Base-by-base conservation (phyloP, 257 asterid genomes). In the Solanum medicagineum region DNA sequence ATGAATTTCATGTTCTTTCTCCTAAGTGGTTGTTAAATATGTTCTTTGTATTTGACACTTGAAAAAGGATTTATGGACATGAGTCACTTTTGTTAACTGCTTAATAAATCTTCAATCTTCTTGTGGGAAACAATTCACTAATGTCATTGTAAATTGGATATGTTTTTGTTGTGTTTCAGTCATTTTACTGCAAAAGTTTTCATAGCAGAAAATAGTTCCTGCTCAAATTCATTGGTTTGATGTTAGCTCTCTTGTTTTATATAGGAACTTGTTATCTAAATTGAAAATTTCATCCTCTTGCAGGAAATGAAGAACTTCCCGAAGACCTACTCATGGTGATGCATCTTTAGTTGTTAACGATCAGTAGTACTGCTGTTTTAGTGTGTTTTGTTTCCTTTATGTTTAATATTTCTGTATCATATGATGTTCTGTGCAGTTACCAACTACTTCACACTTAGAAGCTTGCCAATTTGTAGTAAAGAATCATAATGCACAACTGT, bases 301-400 rank as follows among this genome's bases (percentile, higher is more conserved):
- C 97, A 95, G 99, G 95, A 88, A 95, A 88, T 89, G 99, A 95
- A 89, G 98, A 95, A 79, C 89, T 97, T 86, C 97, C 94, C 10
- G 89, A 91, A 81, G 92, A 91, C 88, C 88, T 93, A 86, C 81
- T 94, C 83, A 84, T 94, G 99, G 99, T 96, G 90, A 92, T 88
- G 80, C 73, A 66, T 68, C 81, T 82, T 88, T 74, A 85, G 32
- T 81, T 60, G 53, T 84, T 81, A 53, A 86, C 10, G 59, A 47
- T 63, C 81, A 47, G 45, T 81, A 70, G 19, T 55, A 16, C 81
- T 59, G 66, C 74, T 85, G 70, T 83, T 59, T 20, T 66, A 81
- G 56, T 89, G 69, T 70, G 79, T 83, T 85, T 88, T 80, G 80
- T 66, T 77, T 86, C 71, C 74, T 22, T 44, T 55, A 81, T 75